Conservation (phyloP, 495 filamentous ascomycete species). For the Penicillium turbatum region DNA sequence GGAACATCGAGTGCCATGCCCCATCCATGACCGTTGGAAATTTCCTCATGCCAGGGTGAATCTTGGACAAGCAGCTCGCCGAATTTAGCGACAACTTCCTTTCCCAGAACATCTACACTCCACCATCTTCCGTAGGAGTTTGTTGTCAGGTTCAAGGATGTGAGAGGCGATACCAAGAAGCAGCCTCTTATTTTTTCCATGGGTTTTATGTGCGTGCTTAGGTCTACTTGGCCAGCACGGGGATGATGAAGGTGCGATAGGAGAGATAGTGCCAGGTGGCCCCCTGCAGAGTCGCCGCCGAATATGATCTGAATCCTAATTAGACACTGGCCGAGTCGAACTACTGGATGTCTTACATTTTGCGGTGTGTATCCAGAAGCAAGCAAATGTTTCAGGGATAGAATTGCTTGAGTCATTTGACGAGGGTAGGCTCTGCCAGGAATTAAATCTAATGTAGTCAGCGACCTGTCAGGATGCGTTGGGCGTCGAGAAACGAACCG, state of each 20-base stretch:
- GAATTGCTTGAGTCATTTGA: constrained; percentile 13
- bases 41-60: constrained; percentile 21
- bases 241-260: constrained; percentile 15
- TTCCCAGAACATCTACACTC: constrained; percentile 19
- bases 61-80: constrained; percentile 11
- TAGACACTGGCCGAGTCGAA: not conserved
- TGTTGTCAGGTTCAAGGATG: constrained; percentile 16
- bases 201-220: not conserved
- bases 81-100: constrained; percentile 14
- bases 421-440: not conserved
- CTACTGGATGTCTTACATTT: constrained; percentile 7
- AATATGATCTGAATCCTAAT: constrained; percentile 18
- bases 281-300: constrained; percentile 26
- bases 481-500: no score
- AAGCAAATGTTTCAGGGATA: constrained; percentile 17
- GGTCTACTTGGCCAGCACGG: not conserved
- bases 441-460: not conserved
- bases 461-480: not conserved
- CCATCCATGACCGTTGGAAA: constrained; percentile 17
- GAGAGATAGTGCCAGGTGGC: constrained; percentile 20
- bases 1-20: constrained; percentile 25
- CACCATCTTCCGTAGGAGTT: constrained; percentile 12
- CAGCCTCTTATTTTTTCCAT: constrained; percentile 13
- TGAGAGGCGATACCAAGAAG: constrained; percentile 24
- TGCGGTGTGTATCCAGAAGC: constrained; percentile 11